Evolutionary conservation across 2,329 filamentous ascomycete genomes (phyloP), one percentile per base, ranked within the genome.

Genomic region (Xylariaceae sp.): DNA sequence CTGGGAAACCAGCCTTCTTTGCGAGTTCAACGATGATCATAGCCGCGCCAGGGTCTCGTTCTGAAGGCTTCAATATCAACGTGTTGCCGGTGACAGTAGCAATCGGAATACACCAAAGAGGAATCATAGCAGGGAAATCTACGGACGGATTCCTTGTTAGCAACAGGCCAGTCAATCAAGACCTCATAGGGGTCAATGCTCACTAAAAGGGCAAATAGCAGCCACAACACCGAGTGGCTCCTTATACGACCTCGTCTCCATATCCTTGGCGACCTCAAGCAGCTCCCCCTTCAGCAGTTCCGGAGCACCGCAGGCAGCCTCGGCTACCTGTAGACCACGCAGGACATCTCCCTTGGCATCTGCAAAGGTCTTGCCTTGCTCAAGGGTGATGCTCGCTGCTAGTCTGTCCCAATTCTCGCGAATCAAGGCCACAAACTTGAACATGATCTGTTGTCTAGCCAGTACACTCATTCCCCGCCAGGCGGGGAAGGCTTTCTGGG

Each of bases 51-150:
- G 87, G 87, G 57, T 91, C 87, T 44, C 87, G 81, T 71, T 94
- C 87, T 1, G 87, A 91, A 9, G 87, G 87, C 76, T 94, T 94
- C 54, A 94, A 73, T 53, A 94, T 79, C 44, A 89, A 72, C 12
- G 86, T 90, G 72, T 94, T 94, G 39, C 87, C 87, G 15, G 85
- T 89, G 19, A 90, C 79, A 33, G 87, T 87, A 35, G 87, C 87
- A 54, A 93, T 86, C 30, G 87, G 88, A 48, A 94, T 89, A 47
- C 79, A 89, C 87, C 87, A 94, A n/a, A 94, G 75, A 3, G 87
- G 88, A 63, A 94, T 93, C 87, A 94, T 94, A 55, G 87, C 87
- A 33, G 87, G 87, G 69, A 93, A 93, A 73, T 93, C 83, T 87
- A 46, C 39, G n/a, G 28, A 30, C 16, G 17, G 19, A 24, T 4